Evolutionary conservation across 2,329 filamentous ascomycete species (phyloP).

Genomic region (Talaromyces piceae): DNA sequence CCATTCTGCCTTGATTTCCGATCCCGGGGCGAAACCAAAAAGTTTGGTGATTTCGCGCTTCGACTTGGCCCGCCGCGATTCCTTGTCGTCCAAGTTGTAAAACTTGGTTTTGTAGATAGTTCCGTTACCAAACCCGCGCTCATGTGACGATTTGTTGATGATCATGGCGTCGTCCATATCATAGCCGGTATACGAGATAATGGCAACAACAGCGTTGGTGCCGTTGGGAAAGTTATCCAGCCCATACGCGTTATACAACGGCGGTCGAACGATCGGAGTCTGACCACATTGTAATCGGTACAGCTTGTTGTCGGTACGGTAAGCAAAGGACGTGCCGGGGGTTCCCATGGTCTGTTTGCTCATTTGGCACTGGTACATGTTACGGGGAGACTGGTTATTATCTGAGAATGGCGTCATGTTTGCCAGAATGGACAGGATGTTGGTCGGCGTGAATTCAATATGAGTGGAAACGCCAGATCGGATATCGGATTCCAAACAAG

Average conservation of each 20-base stretch:
- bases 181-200: constrained; percentile 97
- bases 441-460: constrained; percentile 88
- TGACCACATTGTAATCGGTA: constrained; percentile 94
- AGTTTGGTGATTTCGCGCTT: constrained; percentile 67
- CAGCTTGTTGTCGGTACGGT: constrained; percentile 94
- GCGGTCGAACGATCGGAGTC: constrained; percentile 84
- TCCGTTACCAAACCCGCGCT: constrained; percentile 90
- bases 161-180: constrained; percentile 99
- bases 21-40: constrained; percentile 82
- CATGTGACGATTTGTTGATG: constrained; percentile 92
- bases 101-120: constrained; percentile 98
- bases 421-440: constrained; percentile 93
- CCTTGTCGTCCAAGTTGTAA: constrained; percentile 73
- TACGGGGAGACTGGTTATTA: constrained; percentile 96
- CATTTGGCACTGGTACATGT: constrained; percentile 99
- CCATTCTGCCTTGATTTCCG: constrained; percentile 62
- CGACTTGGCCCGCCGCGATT: constrained; percentile 56
- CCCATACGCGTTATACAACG: constrained; percentile 90
- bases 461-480: constrained; percentile 84
- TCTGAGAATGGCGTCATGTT: constrained; percentile 99
- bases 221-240: constrained; percentile 98
- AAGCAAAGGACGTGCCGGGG: constrained; percentile 71
- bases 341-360: constrained; percentile 99
- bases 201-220: constrained; percentile 88
- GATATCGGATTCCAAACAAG: constrained; percentile 80